phyloP scores from a whole-genome alignment of 2,329 filamentous ascomycete species.

The Epichloe sibirici region DNA sequence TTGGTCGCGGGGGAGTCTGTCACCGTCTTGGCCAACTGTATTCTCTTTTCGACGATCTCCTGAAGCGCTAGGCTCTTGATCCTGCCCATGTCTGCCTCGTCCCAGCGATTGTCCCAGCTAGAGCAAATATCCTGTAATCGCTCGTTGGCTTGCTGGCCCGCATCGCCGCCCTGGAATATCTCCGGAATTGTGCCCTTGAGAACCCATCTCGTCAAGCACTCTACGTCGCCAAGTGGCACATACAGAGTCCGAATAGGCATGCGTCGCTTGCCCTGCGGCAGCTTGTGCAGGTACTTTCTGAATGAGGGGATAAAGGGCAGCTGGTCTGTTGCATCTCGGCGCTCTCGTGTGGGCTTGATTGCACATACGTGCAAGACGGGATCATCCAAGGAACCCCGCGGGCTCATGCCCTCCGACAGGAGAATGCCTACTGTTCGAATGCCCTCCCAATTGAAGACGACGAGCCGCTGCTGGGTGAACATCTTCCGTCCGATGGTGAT shows the following conservation, averaged over 20 bases:
- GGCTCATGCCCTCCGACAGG: constrained; percentile 59
- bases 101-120: constrained; percentile 68
- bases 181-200: constrained; percentile 47
- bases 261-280: constrained; percentile 55
- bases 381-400: constrained; percentile 40
- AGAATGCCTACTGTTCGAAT: constrained; percentile 73
- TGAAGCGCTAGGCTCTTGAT: constrained; percentile 75
- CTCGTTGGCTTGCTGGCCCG: constrained; percentile 44
- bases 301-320: constrained; percentile 71
- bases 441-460: constrained; percentile 78
- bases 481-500: constrained; percentile 75
- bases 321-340: constrained; percentile 69
- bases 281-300: constrained; percentile 50
- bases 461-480: constrained; percentile 61
- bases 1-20: constrained; percentile 52
- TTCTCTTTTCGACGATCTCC: constrained; percentile 63
- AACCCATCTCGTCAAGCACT: constrained; percentile 66
- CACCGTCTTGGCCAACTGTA: constrained; percentile 49
- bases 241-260: constrained; percentile 56
- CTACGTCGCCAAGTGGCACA: constrained; percentile 65
- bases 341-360: constrained; percentile 54
- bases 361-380: constrained; percentile 70
- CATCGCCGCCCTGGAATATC: constrained; percentile 42
- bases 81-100: constrained; percentile 70
- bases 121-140: constrained; percentile 57